phyloP scores from a whole-genome alignment of 768 basidiomycete species.

The Gautieria morchelliformis region DNA sequence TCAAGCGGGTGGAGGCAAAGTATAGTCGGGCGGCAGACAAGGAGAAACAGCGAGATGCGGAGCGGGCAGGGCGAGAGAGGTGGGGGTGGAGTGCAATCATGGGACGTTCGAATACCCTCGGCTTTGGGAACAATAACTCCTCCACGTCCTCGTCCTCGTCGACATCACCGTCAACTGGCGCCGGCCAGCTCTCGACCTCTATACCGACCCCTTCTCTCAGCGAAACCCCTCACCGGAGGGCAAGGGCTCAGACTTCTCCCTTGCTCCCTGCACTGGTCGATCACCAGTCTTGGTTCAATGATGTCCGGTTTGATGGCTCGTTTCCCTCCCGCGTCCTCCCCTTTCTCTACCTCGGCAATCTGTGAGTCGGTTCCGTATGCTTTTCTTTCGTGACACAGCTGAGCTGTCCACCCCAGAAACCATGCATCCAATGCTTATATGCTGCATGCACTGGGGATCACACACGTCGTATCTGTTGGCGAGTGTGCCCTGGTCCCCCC shows the following conservation, averaged over 20 bases:
- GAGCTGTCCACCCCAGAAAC: slow-evolving; percentile 39
- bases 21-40: slow-evolving; percentile 17
- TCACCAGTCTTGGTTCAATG: slow-evolving; percentile 92
- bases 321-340: slow-evolving; percentile 91
- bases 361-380: slow-evolving; percentile 45
- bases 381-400: slow-evolving; percentile 13
- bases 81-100: slow-evolving; percentile 9
- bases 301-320: slow-evolving; percentile 86
- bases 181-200: slow-evolving; percentile 14
- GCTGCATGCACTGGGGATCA: slow-evolving; percentile 92
- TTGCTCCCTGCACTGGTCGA: slow-evolving; percentile 54
- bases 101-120: neutral
- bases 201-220: slow-evolving; percentile 17
- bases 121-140: neutral
- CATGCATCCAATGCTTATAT: slow-evolving; percentile 93
- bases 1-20: slow-evolving; percentile 58
- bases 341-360: slow-evolving; percentile 88
- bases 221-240: slow-evolving; percentile 27
- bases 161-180: slow-evolving; percentile 1
- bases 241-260: slow-evolving; percentile 63
- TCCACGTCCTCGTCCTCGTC: slow-evolving; percentile 5
- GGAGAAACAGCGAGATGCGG: slow-evolving; percentile 29
- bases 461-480: slow-evolving; percentile 94
- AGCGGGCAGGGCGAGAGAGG: slow-evolving; percentile 14
- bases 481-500: slow-evolving; percentile 89